Evolutionary conservation across 2,329 filamentous ascomycete species (phyloP), one percentile per base, ranked within the genome.

Genomic region (Gliomastix tumulicola): DNA sequence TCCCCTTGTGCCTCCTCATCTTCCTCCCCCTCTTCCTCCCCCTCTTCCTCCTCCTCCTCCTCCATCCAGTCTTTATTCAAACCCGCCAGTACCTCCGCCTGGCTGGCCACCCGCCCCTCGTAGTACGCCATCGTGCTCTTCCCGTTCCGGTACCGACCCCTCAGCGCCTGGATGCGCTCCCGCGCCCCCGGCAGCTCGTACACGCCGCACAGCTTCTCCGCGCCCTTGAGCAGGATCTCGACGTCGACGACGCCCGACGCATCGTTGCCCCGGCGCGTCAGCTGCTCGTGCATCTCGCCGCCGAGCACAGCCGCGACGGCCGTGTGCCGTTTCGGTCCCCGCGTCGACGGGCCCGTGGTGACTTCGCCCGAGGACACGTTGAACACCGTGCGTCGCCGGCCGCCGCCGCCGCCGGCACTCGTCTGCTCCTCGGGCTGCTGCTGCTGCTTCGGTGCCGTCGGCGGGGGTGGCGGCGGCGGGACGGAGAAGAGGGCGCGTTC

Each of bases 401-500:
- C 32, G 18, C 15, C 30, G 16, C n/a, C n/a, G n/a, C n/a, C n/a
- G n/a, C n/a, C n/a, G n/a, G n/a, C n/a, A n/a, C n/a, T n/a, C 32
- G 19, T 13, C 16, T 35, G 33, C 22, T 34, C 7, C 27, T 58
- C 47, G 27, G 57, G 51, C 47, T 69, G 56, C 49, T 64, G 49
- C 50, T 57, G 54, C 9, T 51, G 46, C 10, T 46, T 36, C 27
- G 39, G 44, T 36, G 49, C 66, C 44, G 52, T 60, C 35, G 51
- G 65, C 28, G 53, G 72, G 2, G 84, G 77, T 0, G 84, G 80
- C 1, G 83, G 77, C 0, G 85, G 79, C 2, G 90, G 88, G 1
- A 95, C 82, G 25, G 90, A 94, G 67, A 97, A 98, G 15, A 98
- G 78, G 7, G 90, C 90, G 51, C 89, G 84, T 60, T 98, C 92